Evolutionary conservation across 164 flowering plant species (phyloP).

Genomic region (Euptelea pleiosperma): DNA sequence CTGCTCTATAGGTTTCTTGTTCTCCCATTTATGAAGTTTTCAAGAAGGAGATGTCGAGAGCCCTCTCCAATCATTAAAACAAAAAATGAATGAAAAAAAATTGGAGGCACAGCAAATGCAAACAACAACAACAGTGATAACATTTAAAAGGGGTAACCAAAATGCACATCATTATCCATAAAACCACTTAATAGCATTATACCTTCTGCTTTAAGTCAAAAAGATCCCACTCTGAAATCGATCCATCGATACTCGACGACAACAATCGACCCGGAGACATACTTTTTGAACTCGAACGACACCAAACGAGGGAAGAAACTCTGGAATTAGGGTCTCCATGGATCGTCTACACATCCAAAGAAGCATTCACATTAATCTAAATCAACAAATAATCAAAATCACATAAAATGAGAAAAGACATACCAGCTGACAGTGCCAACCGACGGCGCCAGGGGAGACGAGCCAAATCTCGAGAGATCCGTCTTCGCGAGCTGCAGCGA

Average conservation of each 20-base stretch:
- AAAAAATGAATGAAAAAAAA: no score
- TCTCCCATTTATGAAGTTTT: no score
- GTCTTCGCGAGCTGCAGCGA: slow-evolving; percentile 92
- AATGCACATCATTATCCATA: neutral
- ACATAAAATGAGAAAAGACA: no score
- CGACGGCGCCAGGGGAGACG: slow-evolving; percentile 88
- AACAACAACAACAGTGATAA: no score
- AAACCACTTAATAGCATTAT: neutral
- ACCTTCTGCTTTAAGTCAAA: slow-evolving; percentile 65
- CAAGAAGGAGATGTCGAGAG: no score
- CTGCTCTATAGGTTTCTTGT: no score
- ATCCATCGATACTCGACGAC: slow-evolving; percentile 73
- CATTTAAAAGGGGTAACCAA: no score
- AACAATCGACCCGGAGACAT: slow-evolving; percentile 48
- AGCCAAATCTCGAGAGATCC: slow-evolving; percentile 96
- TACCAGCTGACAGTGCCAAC: slow-evolving; percentile 98
- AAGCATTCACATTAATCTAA: slow-evolving; percentile 1
- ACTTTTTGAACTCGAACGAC: slow-evolving; percentile 29
- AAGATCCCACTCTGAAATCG: slow-evolving; percentile 83
- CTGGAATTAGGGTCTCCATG: slow-evolving; percentile 62
- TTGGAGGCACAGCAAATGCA: no score
- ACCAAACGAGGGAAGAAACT: slow-evolving; percentile 75
- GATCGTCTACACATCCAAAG: slow-evolving; percentile 44
- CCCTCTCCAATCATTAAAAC: no score
- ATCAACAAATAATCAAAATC: neutral